A percentile compares a stretch with the other conserved stretches of the same genome.
Evolutionary conservation across 1,284 basidiomycete genomes (phyloP).

Genomic region (Chiua sp.): DNA sequence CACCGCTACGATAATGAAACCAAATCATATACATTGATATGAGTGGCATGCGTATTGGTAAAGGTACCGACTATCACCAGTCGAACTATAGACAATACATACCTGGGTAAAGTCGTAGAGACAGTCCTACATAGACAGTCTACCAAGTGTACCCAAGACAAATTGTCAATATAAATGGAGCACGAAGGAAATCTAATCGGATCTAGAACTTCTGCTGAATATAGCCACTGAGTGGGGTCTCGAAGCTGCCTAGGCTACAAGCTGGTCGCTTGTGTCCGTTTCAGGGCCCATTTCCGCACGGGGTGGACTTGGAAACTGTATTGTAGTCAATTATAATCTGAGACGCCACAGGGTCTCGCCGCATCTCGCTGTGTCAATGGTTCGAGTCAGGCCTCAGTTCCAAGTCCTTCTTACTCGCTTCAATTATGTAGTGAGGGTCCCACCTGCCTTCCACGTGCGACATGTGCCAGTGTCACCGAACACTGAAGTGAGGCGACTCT

Average conservation of each 20-base stretch:
- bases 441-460: slow-evolving; percentile 34
- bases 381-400: slow-evolving; percentile 76
- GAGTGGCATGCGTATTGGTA: no score
- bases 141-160: background rate
- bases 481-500: slow-evolving; percentile 37
- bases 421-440: background rate
- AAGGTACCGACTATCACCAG: no score
- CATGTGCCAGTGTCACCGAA: slow-evolving; percentile 47
- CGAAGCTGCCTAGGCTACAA: background rate
- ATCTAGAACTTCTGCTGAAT: slow-evolving; percentile 3
- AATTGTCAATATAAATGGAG: background rate
- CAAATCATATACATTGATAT: no score
- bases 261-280: slow-evolving; percentile 24
- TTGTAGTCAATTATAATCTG: slow-evolving; percentile 58
- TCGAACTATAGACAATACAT: no score
- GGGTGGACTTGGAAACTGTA: slow-evolving; percentile 44
- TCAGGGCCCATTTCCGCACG: slow-evolving; percentile 55
- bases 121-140: background rate
- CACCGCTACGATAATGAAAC: no score
- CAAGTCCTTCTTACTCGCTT: no score
- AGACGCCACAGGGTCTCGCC: no score
- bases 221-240: slow-evolving; percentile 12
- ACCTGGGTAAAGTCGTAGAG: no score
- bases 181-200: background rate
- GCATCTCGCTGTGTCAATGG: no score